Evolutionary conservation across 768 basidiomycete species (phyloP).

Genomic region (Scleroderma bovista): DNA sequence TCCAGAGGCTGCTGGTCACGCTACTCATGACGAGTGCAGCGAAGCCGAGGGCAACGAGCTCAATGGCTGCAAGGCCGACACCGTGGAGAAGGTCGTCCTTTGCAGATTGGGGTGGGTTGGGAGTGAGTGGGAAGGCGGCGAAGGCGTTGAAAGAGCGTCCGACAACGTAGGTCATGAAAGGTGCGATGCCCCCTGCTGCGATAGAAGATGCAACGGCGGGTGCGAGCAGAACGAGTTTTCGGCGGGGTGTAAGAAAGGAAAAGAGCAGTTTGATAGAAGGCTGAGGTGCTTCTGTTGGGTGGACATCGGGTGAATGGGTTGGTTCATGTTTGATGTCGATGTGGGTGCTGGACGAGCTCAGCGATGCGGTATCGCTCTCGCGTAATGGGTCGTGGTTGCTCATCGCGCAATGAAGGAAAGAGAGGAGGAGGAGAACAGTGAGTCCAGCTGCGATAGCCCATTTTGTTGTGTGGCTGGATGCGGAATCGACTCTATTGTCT

Average conservation of each 20-base stretch:
- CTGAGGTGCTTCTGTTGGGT: constrained; percentile 25
- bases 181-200: constrained; percentile 64
- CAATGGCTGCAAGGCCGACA: constrained; percentile 55
- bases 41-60: constrained; percentile 61
- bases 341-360: neutral
- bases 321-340: neutral
- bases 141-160: constrained; percentile 76
- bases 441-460: neutral
- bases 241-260: constrained; percentile 52
- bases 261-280: constrained; percentile 66
- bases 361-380: neutral
- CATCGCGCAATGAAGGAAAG: neutral
- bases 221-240: constrained; percentile 49
- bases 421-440: neutral
- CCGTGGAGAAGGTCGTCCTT: constrained; percentile 50
- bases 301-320: constrained; percentile 8
- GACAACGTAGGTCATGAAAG: constrained; percentile 81
- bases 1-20: constrained; percentile 77
- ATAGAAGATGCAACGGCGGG: constrained; percentile 63
- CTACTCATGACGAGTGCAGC: constrained; percentile 70
- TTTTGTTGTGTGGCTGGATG: neutral
- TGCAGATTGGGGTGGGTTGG: constrained; percentile 32
- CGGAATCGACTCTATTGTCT: neutral
- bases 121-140: constrained; percentile 46
- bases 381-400: neutral